These are phyloP conservation scores for Coix lacrymajobi DNA, from an alignment of 176 grass and related monocot species.

Conservation along the genomic window DNA sequence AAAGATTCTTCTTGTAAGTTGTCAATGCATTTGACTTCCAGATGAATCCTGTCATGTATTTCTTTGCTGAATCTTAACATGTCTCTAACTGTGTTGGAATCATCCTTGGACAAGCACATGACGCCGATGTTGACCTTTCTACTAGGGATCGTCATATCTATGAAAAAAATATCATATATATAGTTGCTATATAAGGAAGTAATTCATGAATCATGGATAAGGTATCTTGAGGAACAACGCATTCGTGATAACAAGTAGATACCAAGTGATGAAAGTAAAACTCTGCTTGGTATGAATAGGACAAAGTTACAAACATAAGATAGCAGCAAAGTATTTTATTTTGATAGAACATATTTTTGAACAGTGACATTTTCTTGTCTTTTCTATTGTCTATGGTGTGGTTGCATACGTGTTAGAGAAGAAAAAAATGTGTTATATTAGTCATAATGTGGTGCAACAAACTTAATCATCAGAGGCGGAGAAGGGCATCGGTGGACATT, in stretches of 20 bases:
- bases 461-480: background rate
- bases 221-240: background rate
- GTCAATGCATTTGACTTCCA: background rate
- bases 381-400: too few species aligned
- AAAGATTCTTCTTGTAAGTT: background rate
- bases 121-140: background rate
- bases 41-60: background rate
- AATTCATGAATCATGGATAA: background rate
- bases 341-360: background rate
- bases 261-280: background rate
- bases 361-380: too few species aligned
- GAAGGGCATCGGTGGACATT: background rate
- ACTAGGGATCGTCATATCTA: background rate
- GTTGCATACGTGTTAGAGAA: too few species aligned
- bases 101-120: background rate
- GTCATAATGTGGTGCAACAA: background rate
- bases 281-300: background rate
- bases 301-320: background rate
- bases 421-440: background rate
- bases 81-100: background rate
- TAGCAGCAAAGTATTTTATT: background rate
- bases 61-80: background rate
- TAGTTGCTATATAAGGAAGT: background rate
- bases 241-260: background rate
- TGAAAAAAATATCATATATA: background rate